A percentile compares a stretch with the other conserved stretches of the same genome.
phyloP scores from a whole-genome alignment of 495 filamentous ascomycete genomes.

The Penicillium subrubescens region DNA sequence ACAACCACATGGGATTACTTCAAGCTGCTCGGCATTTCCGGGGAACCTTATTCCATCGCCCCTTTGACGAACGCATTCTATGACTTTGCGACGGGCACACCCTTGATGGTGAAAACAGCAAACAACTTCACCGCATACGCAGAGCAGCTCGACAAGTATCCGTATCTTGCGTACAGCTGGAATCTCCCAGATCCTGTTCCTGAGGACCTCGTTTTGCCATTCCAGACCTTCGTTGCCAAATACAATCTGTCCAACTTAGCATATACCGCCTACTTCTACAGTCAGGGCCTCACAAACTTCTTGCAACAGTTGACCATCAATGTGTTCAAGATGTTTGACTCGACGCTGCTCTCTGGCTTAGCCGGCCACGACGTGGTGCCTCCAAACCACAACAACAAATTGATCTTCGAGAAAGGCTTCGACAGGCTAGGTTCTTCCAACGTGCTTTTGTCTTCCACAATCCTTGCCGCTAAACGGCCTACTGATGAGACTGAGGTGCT shows the following conservation, averaged over 20 bases:
- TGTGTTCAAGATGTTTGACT: constrained; percentile 23
- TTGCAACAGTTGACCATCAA: constrained; percentile 24
- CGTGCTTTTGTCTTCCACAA: constrained; percentile 21
- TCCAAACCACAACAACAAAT: constrained; percentile 35
- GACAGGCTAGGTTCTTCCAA: constrained; percentile 26
- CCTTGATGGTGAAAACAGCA: constrained; percentile 22
- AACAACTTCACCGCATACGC: constrained; percentile 28
- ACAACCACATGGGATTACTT: constrained; percentile 38
- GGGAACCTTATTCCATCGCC: constrained; percentile 4
- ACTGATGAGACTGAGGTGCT: constrained; percentile 21
- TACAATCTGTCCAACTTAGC: constrained; percentile 39
- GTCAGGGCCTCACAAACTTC: constrained; percentile 31
- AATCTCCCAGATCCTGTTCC: constrained; percentile 50
- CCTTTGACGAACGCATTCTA: background rate
- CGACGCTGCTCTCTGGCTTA: background rate
- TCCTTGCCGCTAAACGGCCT: background rate
- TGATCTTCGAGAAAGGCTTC: constrained; percentile 41
- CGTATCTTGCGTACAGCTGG: constrained; percentile 40
- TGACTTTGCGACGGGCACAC: constrained; percentile 12
- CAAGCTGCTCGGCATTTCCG: constrained; percentile 28
- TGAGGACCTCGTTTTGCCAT: constrained; percentile 50
- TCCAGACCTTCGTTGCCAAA: constrained; percentile 47
- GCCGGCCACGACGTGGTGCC: constrained; percentile 10
- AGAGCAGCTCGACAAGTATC: constrained; percentile 41
- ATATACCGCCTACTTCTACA: constrained; percentile 23